Evolutionary conservation across 257 asterid species (phyloP).

Genomic region (Przewalskia tangutica): DNA sequence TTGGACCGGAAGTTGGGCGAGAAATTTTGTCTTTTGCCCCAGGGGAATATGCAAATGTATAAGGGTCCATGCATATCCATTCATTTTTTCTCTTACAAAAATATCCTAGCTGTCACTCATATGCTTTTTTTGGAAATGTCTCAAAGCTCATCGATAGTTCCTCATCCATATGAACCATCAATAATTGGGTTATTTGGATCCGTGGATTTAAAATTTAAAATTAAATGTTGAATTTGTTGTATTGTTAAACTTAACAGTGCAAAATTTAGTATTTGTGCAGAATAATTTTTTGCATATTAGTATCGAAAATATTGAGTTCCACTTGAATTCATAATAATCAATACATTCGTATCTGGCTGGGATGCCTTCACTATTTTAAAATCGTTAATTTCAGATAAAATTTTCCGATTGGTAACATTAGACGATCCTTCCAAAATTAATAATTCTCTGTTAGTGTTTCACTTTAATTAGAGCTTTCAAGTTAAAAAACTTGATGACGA

Average conservation of each 20-base stretch:
- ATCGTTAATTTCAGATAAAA: too few relatives aligned
- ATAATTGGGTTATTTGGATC: neutral
- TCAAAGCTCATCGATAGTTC: slow-evolving; percentile 25
- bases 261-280: too few relatives aligned
- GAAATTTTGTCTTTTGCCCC: too few relatives aligned
- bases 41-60: neutral
- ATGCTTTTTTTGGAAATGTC: slow-evolving; percentile 25
- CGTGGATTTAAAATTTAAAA: neutral
- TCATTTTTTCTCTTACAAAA: neutral
- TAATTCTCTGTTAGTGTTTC: neutral
- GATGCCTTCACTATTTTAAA: too few relatives aligned
- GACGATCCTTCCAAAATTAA: too few relatives aligned
- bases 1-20: too few relatives aligned
- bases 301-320: neutral
- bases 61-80: slow-evolving; percentile 25
- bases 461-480: neutral
- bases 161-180: slow-evolving; percentile 17
- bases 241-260: too few relatives aligned
- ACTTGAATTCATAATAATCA: neutral
- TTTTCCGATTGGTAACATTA: too few relatives aligned
- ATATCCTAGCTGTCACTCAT: slow-evolving; percentile 35
- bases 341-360: neutral
- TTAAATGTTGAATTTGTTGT: too few relatives aligned
- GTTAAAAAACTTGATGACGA: neutral
- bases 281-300: too few relatives aligned